These are phyloP conservation scores for Bruguiera gymnorhiza DNA, from an alignment of 345 rosid genomes.

Conservation along the genomic window DNA sequence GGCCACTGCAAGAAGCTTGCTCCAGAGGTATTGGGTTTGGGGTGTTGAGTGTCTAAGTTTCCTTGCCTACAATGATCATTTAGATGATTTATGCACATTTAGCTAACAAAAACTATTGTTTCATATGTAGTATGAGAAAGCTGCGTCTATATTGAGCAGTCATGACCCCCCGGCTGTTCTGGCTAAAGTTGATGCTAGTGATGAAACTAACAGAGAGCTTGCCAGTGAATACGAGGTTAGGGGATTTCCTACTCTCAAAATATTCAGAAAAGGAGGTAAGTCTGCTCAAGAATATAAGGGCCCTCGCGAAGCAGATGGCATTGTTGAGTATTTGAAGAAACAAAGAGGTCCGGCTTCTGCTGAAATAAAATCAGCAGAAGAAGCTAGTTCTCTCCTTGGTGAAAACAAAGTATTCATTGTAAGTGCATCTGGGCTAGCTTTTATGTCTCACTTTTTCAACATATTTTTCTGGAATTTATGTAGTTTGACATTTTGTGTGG, in stretches of 20 bases:
- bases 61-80: background rate
- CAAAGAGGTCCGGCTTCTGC: slow-evolving; percentile 92
- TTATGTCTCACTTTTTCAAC: slow-evolving; percentile 1
- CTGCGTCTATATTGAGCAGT: slow-evolving; percentile 72
- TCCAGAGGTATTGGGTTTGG: slow-evolving; percentile 61
- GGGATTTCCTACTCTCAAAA: slow-evolving; percentile 90
- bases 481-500: background rate
- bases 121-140: slow-evolving; percentile 75
- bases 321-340: slow-evolving; percentile 70
- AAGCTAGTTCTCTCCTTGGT: slow-evolving; percentile 51
- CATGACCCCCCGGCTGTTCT: slow-evolving; percentile 59
- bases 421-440: slow-evolving; percentile 26
- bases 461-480: background rate
- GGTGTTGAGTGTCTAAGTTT: background rate
- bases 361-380: slow-evolving; percentile 64
- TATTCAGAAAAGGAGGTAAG: slow-evolving; percentile 83
- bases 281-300: slow-evolving; percentile 81
- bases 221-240: slow-evolving; percentile 54
- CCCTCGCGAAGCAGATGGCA: slow-evolving; percentile 93
- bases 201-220: slow-evolving; percentile 60
- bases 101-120: background rate
- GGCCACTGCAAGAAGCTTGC: slow-evolving; percentile 95
- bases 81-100: background rate
- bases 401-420: slow-evolving; percentile 71
- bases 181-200: slow-evolving; percentile 89